These are phyloP conservation scores for Harringtonia aguacate DNA, from an alignment of 2,329 filamentous ascomycete genomes.

Conservation along the genomic window DNA sequence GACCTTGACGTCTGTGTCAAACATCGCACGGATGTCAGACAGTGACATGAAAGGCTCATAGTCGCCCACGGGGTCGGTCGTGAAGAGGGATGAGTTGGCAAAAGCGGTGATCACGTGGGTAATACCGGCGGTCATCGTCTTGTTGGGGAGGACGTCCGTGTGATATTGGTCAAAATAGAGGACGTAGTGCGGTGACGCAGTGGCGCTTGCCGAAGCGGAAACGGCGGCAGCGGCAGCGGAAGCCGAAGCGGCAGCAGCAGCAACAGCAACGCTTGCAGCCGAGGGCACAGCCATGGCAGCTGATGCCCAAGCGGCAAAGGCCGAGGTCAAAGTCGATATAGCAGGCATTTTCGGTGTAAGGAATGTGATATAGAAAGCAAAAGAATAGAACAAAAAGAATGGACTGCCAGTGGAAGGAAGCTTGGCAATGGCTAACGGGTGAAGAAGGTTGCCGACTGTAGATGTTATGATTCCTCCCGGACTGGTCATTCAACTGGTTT, in stretches of 20 bases:
- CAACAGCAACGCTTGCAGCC: neutral
- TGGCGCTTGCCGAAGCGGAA: neutral
- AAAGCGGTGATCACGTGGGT: slow-evolving; percentile 47
- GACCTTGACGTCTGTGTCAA: slow-evolving; percentile 41
- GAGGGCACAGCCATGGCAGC: neutral
- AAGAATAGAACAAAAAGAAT: neutral
- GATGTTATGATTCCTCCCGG: neutral
- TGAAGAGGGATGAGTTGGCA: slow-evolving; percentile 39
- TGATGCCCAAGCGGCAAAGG: neutral
- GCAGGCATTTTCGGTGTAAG: neutral
- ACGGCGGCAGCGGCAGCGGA: neutral
- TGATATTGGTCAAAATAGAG: slow-evolving; percentile 10
- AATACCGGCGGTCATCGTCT: slow-evolving; percentile 19
- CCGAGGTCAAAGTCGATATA: neutral
- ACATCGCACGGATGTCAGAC: slow-evolving; percentile 38
- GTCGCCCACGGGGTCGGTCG: slow-evolving; percentile 26
- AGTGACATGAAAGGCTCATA: slow-evolving; percentile 45
- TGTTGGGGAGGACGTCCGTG: slow-evolving; percentile 6
- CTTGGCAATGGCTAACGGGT: neutral
- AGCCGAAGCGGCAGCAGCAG: neutral
- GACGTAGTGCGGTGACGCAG: slow-evolving; percentile 1
- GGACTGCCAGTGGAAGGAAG: neutral
- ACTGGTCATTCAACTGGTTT: neutral
- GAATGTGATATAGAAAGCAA: too few species aligned
- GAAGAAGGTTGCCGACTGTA: too few species aligned